Evolutionary conservation across 306 rosid species (phyloP), one percentile per base, ranked within the genome.

Genomic region (Fragaria vesca): DNA sequence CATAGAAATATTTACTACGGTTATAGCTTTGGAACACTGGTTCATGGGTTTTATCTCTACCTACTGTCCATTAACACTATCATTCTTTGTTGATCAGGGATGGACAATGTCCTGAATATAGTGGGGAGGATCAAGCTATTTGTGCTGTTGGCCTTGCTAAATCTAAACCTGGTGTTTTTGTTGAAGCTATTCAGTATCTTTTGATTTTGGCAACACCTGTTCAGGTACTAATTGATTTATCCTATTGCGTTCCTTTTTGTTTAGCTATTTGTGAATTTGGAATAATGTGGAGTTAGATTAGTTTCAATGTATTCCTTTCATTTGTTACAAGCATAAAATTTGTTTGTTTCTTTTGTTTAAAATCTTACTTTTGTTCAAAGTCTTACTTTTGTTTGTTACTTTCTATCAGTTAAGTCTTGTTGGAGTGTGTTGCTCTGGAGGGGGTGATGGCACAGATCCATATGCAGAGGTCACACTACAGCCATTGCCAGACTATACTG

Each of bases 81-180:
- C 57, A 6, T 76, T 85, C 68, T 81, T 43, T 58, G 69, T 86
- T 88, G 79, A 74, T 75, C 74, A 95, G 99, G 93, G 99, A 95
- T 91, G 97, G 97, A 46, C 97, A 91, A 60, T 95, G 97, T 86
- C 97, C 97, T 24, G 97, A 95, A 85, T 95, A 79, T 83, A 85
- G 93, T 57, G 97, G 90, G 71, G 97, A 95, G 88, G 97, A 95
- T 82, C 96, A 93, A 89, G 99, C 97, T 81, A 93, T 95, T 73
- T 95, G 99, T 88, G 99, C 93, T 66, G 96, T 95, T 69, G 96
- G 97, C 63, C 97, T 95, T 73, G 90, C 97, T 72, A 95, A 86
- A 81, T 86, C 99, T 75, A 95, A 86, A 82, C 83, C 91, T 40
- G 97, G 97, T 73, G 97, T 93, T 88, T 95, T 95, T 82, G 86